phyloP scores from a whole-genome alignment of 2,329 filamentous ascomycete genomes.

The Neophaeococcomyces mojaviensis region DNA sequence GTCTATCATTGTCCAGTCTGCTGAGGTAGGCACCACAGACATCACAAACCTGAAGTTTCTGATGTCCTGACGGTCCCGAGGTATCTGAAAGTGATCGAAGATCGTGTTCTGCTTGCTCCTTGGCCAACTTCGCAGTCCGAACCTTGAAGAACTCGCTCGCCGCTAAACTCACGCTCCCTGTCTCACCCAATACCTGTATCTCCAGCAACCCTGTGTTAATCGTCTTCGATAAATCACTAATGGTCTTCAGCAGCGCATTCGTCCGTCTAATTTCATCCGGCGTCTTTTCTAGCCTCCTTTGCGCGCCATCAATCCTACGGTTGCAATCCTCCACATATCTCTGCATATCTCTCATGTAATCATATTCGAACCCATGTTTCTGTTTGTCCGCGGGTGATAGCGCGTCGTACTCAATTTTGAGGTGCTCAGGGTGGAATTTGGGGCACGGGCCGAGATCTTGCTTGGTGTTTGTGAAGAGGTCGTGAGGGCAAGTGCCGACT shows the following conservation, averaged over 20 bases:
- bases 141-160: slow-evolving; percentile 84
- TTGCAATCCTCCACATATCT: slow-evolving; percentile 98
- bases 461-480: slow-evolving; percentile 99
- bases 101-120: slow-evolving; percentile 77
- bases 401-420: slow-evolving; percentile 81
- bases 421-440: slow-evolving; percentile 77
- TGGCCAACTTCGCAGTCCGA: slow-evolving; percentile 69
- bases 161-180: slow-evolving; percentile 70
- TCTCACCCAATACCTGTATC: slow-evolving; percentile 75
- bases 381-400: slow-evolving; percentile 60
- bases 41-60: slow-evolving; percentile 97
- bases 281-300: slow-evolving; percentile 89
- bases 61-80: slow-evolving; percentile 84
- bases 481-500: slow-evolving; percentile 89
- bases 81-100: slow-evolving; percentile 88
- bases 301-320: slow-evolving; percentile 80
- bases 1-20: slow-evolving; percentile 84
- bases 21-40: slow-evolving; percentile 94
- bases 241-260: slow-evolving; percentile 77
- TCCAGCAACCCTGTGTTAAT: slow-evolving; percentile 79
- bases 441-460: slow-evolving; percentile 88
- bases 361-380: slow-evolving; percentile 84
- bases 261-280: slow-evolving; percentile 96
- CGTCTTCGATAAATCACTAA: slow-evolving; percentile 69
- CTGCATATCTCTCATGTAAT: slow-evolving; percentile 92